These are phyloP conservation scores for Clonostachys chloroleuca DNA, from an alignment of 2,329 filamentous ascomycete species.

Conservation along the genomic window DNA sequence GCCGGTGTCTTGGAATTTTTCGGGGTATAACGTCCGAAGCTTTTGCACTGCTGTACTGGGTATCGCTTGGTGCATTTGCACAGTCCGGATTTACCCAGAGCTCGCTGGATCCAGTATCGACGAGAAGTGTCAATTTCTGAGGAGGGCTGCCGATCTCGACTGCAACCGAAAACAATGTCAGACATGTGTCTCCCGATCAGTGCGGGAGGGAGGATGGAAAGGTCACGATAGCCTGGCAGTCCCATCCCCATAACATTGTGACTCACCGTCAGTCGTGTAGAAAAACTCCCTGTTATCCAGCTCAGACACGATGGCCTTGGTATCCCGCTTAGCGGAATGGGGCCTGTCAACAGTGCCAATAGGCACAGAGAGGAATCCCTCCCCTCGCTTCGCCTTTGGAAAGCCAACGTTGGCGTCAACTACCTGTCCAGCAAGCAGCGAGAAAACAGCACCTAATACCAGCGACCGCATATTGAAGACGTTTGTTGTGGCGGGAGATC, in stretches of 20 bases:
- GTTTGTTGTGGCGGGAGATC: background rate
- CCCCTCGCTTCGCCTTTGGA: slow-evolving; percentile 19
- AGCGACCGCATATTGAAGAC: slow-evolving; percentile 3
- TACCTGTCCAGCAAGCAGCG: slow-evolving; percentile 2
- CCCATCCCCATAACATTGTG: no score
- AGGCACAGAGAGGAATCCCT: slow-evolving; percentile 29
- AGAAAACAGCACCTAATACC: background rate
- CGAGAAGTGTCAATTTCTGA: slow-evolving; percentile 38
- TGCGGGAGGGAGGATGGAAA: no score
- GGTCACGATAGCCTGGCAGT: no score
- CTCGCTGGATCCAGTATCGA: slow-evolving; percentile 49
- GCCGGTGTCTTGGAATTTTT: slow-evolving; percentile 29
- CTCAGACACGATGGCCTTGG: slow-evolving; percentile 17
- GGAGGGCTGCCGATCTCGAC: slow-evolving; percentile 35
- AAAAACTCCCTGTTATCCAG: slow-evolving; percentile 30
- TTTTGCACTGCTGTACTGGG: slow-evolving; percentile 28
- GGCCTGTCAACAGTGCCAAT: slow-evolving; percentile 21
- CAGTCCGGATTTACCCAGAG: slow-evolving; percentile 52
- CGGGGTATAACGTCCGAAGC: slow-evolving; percentile 39
- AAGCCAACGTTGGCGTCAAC: slow-evolving; percentile 9
- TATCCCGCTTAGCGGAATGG: slow-evolving; percentile 11
- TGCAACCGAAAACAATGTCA: slow-evolving; percentile 9
- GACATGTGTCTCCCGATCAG: background rate
- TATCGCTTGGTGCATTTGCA: slow-evolving; percentile 23
- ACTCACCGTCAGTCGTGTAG: slow-evolving; percentile 30